Conservation (phyloP, 805 yeast species). For the Yarrowia divulgata region DNA sequence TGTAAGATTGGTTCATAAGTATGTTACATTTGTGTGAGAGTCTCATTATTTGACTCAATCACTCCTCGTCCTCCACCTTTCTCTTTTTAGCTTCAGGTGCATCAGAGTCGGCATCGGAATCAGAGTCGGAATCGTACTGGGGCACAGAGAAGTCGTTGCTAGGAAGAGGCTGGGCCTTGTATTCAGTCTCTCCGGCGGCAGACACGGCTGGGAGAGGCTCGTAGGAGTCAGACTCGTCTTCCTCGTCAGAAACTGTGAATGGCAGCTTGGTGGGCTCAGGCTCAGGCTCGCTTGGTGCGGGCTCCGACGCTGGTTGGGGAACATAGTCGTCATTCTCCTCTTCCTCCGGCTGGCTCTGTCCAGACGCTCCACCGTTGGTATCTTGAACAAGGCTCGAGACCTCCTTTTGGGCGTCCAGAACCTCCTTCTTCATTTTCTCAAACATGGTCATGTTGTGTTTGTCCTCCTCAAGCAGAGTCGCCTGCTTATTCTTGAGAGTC, state of each 20-base stretch:
- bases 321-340: conserved; percentile 23
- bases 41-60: neutral
- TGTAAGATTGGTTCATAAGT: neutral
- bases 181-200: neutral
- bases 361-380: conserved; percentile 3
- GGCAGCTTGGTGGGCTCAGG: conserved; percentile 3
- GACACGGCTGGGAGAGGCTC: conserved; percentile 20
- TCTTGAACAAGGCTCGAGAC: conserved; percentile 19
- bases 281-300: neutral
- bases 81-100: conserved; percentile 47
- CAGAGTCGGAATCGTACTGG: conserved; percentile 42
- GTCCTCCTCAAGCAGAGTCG: conserved; percentile 16
- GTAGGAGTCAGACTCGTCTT: conserved; percentile 13
- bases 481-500: conserved; percentile 32
- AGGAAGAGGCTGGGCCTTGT: conserved; percentile 14
- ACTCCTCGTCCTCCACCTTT: conserved; percentile 39
- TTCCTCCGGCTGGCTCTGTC: neutral
- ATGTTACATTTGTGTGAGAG: conserved; percentile 7
- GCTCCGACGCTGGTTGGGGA: conserved; percentile 19
- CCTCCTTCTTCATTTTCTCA: conserved; percentile 21
- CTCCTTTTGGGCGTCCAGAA: conserved; percentile 19
- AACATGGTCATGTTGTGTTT: conserved; percentile 29
- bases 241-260: neutral
- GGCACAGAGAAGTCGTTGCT: conserved; percentile 41
- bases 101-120: conserved; percentile 50